phyloP scores from a whole-genome alignment of 164 flowering plant species.

The Piper longum region DNA sequence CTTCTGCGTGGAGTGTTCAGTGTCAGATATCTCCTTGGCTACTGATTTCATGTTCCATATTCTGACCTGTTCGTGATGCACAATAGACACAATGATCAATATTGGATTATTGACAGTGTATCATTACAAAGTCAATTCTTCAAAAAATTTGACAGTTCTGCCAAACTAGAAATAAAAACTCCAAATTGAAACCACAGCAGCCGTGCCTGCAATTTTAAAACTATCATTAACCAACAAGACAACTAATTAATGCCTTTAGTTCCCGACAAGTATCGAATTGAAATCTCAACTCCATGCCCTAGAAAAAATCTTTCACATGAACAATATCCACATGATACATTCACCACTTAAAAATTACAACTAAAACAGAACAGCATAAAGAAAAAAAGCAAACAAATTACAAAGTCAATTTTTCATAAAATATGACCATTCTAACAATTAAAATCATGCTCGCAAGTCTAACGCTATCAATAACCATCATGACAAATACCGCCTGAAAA shows the following conservation, averaged over 20 bases:
- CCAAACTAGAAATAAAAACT: not conserved
- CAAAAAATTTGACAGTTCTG: not conserved
- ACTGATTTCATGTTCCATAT: conserved; percentile 90
- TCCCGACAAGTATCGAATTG: no score
- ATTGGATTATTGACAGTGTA: no score
- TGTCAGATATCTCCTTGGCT: conserved; percentile 28
- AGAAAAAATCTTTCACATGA: not conserved
- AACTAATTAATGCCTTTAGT: not conserved
- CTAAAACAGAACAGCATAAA: not conserved
- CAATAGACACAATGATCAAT: no score
- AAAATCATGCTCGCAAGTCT: not conserved
- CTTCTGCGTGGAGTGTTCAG: conserved; percentile 45
- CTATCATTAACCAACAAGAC: not conserved
- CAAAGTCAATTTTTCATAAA: not conserved
- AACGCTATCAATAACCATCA: not conserved
- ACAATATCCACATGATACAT: not conserved
- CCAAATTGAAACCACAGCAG: not conserved
- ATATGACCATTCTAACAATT: no score
- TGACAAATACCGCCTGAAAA: not conserved
- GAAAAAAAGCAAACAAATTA: not conserved
- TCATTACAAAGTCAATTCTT: not conserved
- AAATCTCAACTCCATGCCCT: not conserved
- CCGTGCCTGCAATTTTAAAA: not conserved
- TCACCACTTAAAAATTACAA: not conserved
- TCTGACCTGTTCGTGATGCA: conserved; percentile 48